A percentile compares a stretch with the other conserved stretches of the same genome.
Conservation (phyloP, 352 stramenopile genomes). For the Globisporangium nodosum region DNA sequence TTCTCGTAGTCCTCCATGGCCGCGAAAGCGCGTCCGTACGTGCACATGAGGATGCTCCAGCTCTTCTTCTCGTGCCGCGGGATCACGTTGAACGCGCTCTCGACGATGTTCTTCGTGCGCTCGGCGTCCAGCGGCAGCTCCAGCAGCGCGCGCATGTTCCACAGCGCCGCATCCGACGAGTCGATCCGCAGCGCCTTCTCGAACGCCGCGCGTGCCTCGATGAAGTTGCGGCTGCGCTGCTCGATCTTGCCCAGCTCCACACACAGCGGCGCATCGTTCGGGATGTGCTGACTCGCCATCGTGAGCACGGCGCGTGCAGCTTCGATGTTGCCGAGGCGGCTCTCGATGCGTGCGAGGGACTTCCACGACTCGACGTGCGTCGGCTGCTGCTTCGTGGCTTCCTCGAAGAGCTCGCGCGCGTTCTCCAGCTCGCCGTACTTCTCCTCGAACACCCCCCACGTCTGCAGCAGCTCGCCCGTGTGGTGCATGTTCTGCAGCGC, state of each 20-base stretch:
- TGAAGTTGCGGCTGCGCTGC: slow-evolving; percentile 56
- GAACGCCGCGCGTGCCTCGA: slow-evolving; percentile 47
- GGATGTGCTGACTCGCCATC: slow-evolving; percentile 60
- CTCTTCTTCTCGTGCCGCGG: slow-evolving; percentile 79
- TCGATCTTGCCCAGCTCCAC: slow-evolving; percentile 82
- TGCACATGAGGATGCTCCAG: slow-evolving; percentile 83
- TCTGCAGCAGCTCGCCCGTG: slow-evolving; percentile 47
- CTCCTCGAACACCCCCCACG: slow-evolving; percentile 79
- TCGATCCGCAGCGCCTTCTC: slow-evolving; percentile 78
- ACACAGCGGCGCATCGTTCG: slow-evolving; percentile 59
- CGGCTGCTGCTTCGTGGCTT: slow-evolving; percentile 63
- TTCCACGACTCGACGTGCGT: slow-evolving; percentile 67
- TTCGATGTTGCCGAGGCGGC: slow-evolving; percentile 48
- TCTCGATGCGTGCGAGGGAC: slow-evolving; percentile 60
- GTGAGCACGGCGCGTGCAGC: slow-evolving; percentile 59
- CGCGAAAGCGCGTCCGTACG: slow-evolving; percentile 70
- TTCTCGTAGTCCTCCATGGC: slow-evolving; percentile 65
- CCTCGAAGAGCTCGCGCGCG: slow-evolving; percentile 66
- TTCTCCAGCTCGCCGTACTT: slow-evolving; percentile 58
- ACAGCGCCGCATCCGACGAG: slow-evolving; percentile 51
- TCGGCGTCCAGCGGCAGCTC: slow-evolving; percentile 63
- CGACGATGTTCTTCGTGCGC: slow-evolving; percentile 66
- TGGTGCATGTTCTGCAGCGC: slow-evolving; percentile 50
- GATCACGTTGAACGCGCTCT: slow-evolving; percentile 59
- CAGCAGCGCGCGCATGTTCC: slow-evolving; percentile 78